Base-by-base conservation (phyloP, 441 rosid genomes). In the Corymbia citriodora region DNA sequence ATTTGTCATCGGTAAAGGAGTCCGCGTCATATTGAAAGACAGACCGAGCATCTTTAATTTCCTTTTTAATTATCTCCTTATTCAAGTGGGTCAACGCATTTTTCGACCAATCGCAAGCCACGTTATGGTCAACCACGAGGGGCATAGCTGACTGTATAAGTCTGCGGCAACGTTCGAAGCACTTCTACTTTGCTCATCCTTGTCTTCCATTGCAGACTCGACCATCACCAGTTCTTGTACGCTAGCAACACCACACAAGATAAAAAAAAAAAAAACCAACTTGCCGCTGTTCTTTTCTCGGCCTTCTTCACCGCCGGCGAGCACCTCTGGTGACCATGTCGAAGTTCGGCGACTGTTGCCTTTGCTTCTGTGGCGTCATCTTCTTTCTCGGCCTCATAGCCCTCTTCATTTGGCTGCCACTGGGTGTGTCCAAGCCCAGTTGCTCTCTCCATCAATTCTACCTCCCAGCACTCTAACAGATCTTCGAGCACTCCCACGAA, bases 331-430 rank as follows among this genome's bases (percentile, higher is more conserved):
- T 2, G 33, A 74, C 89, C 90, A 92, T 90, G 96, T 10, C 93
- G 50, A 90, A 91, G 25, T 18, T 7, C 52, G 52, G 16, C 2
- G 89, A 90, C 19, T 90, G 93, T 49, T 90, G 96, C 89, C 36
- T 90, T 63, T 93, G 89, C 87, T 88, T 96, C 91, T 89, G 45
- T 40, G 45, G 45, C 45, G 45, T 40, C 45, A 40, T 96, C 88
- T 65, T 95, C 92, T 92, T 95, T 13, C 90, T 93, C n/a, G 96
- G 95, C 54, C 83, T 97, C 11, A 93, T 97, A 52, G 90, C 94
- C 21, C 94, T 95, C n/a, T 94, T 95, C 92, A 12, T 96, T 88
- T 97, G 99, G 98, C 92, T 95, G 52, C 92, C 95, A 25, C 95
- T 96, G 45, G 45, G 45, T 7, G 45, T 96, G 54, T 88, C 94